A percentile compares a stretch with the other conserved stretches of the same genome.
Evolutionary conservation across 208 protist genomes (phyloP).

Genomic region (Trypanosoma avium): DNA sequence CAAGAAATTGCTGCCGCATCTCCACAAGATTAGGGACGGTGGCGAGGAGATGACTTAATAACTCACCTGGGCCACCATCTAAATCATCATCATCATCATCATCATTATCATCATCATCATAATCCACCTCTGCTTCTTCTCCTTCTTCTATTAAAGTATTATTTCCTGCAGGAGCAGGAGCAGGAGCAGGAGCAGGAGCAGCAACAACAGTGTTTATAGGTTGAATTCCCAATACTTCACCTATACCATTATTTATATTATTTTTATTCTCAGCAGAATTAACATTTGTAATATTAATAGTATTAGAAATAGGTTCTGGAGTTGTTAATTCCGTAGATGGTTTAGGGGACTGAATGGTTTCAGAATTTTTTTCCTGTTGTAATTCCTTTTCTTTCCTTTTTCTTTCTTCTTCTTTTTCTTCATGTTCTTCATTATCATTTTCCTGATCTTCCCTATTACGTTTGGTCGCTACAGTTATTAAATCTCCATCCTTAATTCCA

Average conservation of each 20-base stretch:
- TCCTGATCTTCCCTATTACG: slow-evolving; percentile 16
- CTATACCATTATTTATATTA: too few species aligned
- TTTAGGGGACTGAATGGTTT: too few species aligned
- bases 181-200: too few species aligned
- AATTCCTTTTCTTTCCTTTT: background rate
- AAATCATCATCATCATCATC: slow-evolving; percentile 25
- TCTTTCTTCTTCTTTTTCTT: slow-evolving; percentile 8
- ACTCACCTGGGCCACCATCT: slow-evolving; percentile 32
- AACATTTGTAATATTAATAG: too few species aligned
- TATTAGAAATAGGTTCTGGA: too few species aligned
- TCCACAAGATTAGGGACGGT: slow-evolving; percentile 70
- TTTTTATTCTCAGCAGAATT: too few species aligned
- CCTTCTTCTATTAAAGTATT: too few species aligned
- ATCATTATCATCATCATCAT: slow-evolving; percentile 2
- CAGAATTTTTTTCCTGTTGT: too few species aligned
- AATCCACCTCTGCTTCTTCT: slow-evolving; percentile 13
- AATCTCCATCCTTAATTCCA: slow-evolving; percentile 70
- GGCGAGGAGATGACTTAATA: slow-evolving; percentile 55
- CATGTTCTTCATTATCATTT: background rate
- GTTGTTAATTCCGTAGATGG: too few species aligned
- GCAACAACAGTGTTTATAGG: too few species aligned
- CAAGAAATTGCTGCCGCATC: slow-evolving; percentile 77
- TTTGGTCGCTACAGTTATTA: slow-evolving; percentile 51
- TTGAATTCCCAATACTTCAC: too few species aligned
- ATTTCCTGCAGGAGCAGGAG: too few species aligned